These are phyloP conservation scores for Yarrowia sp. DNA, from an alignment of 805 yeast genomes.

Conservation along the genomic window DNA sequence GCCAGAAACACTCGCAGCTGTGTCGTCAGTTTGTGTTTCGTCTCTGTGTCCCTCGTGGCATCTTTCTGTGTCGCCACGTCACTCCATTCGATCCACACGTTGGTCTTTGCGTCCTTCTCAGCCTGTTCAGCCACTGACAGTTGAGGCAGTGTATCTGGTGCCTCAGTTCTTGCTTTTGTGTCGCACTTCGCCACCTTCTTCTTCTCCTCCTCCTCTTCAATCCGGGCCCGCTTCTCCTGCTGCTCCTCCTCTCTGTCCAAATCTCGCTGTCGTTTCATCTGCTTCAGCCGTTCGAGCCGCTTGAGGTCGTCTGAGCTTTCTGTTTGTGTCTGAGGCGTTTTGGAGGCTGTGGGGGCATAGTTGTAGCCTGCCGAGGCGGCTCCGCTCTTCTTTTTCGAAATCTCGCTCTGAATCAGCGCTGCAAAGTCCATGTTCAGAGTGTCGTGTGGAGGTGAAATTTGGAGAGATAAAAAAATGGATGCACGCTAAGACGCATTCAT, in stretches of 20 bases:
- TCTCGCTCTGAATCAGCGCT: conserved; percentile 21
- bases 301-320: background rate
- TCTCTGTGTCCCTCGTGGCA: background rate
- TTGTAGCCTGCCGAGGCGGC: background rate
- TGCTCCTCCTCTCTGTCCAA: background rate
- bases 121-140: background rate
- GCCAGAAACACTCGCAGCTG: conserved; percentile 52
- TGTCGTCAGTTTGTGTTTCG: background rate
- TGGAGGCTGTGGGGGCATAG: background rate
- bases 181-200: background rate
- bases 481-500: no score
- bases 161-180: no score
- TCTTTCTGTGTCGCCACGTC: conserved; percentile 4
- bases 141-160: no score
- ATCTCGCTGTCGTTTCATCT: conserved; percentile 32
- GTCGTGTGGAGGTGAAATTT: background rate
- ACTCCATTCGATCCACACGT: conserved; percentile 4
- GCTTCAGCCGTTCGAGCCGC: conserved; percentile 28
- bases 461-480: no score
- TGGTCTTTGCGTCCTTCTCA: background rate
- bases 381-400: background rate
- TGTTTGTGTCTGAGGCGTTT: background rate
- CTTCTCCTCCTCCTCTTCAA: background rate
- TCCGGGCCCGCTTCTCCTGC: background rate
- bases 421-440: conserved; percentile 6